Evolutionary conservation across 345 rosid genomes (phyloP), one percentile per base, ranked within the genome.

Genomic region (Raphanus raphanistrum): DNA sequence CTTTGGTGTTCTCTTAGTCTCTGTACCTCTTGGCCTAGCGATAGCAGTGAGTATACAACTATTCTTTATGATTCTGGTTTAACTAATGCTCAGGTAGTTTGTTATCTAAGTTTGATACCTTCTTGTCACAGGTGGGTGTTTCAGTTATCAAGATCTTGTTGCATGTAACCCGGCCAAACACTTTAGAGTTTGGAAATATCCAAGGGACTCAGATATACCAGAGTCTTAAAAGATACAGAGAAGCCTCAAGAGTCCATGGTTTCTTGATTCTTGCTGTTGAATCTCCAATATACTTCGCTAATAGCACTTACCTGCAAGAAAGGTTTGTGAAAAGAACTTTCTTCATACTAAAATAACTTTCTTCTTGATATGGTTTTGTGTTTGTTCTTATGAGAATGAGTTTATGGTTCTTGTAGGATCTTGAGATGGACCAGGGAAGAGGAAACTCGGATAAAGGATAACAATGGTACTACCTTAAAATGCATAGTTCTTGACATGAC

Each of bases 1-100:
- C 85, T 84, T 95, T 11, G 99, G 99, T 0, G 98, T 95, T 35
- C 97, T 95, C 71, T 88, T 92, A 86, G 84, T 95, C 68, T 95
- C 99, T 29, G 99, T 95, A 32, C 96, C 94, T 21, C 73, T 90
- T 17, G 99, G 99, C 26, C 96, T 95, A 43, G 90, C 88, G 68
- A 87, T 92, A 38, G 98, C 99, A 0, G 98, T 95, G 84, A 85
- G 92, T 77, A 29, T 10, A 70, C 32, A 59, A 32, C 3, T 71
- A 25, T 52, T n/a, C 26, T 48, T 55, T 21, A 41, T 70, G 21
- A 62, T 63, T 63, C 17, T 66, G 1, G 35, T 32, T 45, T 70
- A 10, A 57, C 50, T 1, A 16, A 2, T 27, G 28, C 8, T 72
- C 63, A 36, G 36, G 11, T 2, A 71, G 76, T 91, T 73, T 80